These are phyloP conservation scores for Fusarium euwallaceae DNA, from an alignment of 2,329 filamentous ascomycete species.

Conservation along the genomic window DNA sequence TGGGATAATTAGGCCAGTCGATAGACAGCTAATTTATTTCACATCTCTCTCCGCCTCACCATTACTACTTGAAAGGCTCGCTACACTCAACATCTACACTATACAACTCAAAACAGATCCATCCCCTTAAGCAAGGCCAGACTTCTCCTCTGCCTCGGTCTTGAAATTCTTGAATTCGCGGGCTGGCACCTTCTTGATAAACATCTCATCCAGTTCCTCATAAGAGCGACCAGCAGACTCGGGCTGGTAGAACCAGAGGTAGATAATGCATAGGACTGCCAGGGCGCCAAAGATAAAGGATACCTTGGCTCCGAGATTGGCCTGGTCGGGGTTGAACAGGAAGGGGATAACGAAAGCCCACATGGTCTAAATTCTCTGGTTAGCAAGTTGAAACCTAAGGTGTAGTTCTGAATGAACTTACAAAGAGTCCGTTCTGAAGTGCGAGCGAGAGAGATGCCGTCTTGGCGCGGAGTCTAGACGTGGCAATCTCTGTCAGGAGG, in stretches of 20 bases:
- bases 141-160: constrained; percentile 28
- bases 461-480: constrained; percentile 35
- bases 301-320: constrained; percentile 39
- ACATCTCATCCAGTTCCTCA: constrained; percentile 47
- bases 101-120: neutral
- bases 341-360: constrained; percentile 40
- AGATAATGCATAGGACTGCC: constrained; percentile 48
- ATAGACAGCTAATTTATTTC: neutral
- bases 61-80: neutral
- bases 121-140: neutral
- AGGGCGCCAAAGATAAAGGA: constrained; percentile 52
- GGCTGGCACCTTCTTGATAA: constrained; percentile 42
- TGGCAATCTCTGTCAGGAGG: constrained; percentile 33
- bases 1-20: too few relatives aligned
- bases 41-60: neutral
- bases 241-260: constrained; percentile 55
- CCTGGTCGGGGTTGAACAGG: constrained; percentile 38
- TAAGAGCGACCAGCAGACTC: constrained; percentile 46
- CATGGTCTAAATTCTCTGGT: constrained; percentile 22
- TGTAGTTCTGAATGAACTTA: constrained; percentile 9
- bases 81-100: neutral
- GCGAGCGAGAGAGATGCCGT: constrained; percentile 34
- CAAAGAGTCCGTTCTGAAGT: constrained; percentile 29
- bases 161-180: constrained; percentile 44
- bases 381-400: neutral